Percentiles rank a stretch among this genome's conserved stretches.
These are phyloP conservation scores for Aphanocladium album DNA, from an alignment of 2,329 filamentous ascomycete species.

Conservation along the genomic window DNA sequence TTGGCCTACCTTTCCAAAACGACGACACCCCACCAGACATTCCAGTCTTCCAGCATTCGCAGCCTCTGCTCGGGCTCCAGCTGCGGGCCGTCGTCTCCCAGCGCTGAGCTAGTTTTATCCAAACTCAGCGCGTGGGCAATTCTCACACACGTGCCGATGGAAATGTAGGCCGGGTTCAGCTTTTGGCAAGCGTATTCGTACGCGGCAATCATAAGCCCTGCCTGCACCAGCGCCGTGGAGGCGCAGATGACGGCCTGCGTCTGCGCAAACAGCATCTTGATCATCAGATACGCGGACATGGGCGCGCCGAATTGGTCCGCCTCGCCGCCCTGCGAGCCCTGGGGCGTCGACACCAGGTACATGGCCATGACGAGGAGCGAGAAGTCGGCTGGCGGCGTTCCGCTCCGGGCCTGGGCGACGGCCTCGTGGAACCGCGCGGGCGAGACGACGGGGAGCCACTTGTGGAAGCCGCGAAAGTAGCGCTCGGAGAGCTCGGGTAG, in stretches of 20 bases:
- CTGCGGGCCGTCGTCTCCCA: neutral
- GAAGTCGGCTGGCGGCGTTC: neutral
- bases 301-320: neutral
- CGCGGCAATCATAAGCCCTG: slow-evolving; percentile 9
- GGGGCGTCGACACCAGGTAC: neutral
- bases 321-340: neutral
- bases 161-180: slow-evolving; percentile 1
- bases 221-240: slow-evolving; percentile 17
- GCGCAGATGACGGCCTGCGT: slow-evolving; percentile 1
- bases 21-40: neutral
- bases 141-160: slow-evolving; percentile 13
- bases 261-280: slow-evolving; percentile 1
- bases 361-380: slow-evolving; percentile 6
- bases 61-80: neutral
- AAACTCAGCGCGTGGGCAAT: neutral
- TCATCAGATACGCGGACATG: neutral
- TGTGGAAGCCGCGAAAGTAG: slow-evolving; percentile 7
- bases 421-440: neutral
- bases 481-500: neutral
- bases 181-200: slow-evolving; percentile 2
- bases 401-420: neutral
- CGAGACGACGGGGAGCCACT: slow-evolving; percentile 6
- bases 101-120: neutral
- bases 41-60: neutral
- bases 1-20: neutral